Evolutionary conservation across 2,329 filamentous ascomycete genomes (phyloP).

Genomic region (Epichloe scottii): DNA sequence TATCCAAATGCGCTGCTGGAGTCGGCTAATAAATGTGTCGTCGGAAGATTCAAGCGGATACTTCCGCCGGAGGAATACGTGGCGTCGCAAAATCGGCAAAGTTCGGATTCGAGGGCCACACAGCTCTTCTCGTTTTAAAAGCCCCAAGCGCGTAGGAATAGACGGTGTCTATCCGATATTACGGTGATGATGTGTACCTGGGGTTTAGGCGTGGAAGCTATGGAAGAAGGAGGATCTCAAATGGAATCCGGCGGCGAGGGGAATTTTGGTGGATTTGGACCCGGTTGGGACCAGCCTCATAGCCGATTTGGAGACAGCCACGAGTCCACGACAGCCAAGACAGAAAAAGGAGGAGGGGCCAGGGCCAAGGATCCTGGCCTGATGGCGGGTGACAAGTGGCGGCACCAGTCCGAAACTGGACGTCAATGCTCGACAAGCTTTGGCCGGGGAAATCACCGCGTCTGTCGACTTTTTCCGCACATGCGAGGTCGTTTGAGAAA

Average conservation of each 20-base stretch:
- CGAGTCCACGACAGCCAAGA: neutral
- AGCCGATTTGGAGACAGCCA: slow-evolving; percentile 2
- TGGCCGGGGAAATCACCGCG: neutral
- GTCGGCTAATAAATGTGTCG: neutral
- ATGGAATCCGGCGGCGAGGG: neutral
- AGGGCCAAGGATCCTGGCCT: neutral
- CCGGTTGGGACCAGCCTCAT: neutral
- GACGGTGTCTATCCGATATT: neutral
- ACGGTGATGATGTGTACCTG: neutral
- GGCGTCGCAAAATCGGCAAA: neutral
- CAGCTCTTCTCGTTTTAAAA: neutral
- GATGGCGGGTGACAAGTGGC: neutral
- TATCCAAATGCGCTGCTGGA: neutral
- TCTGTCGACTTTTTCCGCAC: neutral
- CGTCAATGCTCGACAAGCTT: neutral
- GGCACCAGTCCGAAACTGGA: slow-evolving; percentile 1
- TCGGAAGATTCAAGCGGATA: neutral
- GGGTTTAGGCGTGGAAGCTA: neutral
- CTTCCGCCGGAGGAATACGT: neutral
- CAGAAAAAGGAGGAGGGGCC: neutral
- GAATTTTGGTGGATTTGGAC: neutral
- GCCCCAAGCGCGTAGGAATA: neutral
- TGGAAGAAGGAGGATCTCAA: neutral
- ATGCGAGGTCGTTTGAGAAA: neutral
- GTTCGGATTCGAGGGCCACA: neutral